phyloP scores from a whole-genome alignment of 108 stramenopile genomes.

The Asterionellopsis glacialis region DNA sequence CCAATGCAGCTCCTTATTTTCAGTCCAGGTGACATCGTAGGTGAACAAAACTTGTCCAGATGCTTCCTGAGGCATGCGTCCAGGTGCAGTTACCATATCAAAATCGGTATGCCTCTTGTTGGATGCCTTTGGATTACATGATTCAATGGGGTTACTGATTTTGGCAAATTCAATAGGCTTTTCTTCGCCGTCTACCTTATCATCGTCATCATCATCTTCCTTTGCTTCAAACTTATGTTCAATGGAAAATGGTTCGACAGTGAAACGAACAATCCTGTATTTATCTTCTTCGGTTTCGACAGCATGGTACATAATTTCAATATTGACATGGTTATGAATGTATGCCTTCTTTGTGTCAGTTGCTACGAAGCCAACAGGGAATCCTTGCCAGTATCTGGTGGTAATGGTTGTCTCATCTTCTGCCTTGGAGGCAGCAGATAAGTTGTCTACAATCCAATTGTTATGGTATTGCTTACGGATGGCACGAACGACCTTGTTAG shows the following conservation, averaged over 20 bases:
- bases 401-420: constrained; percentile 66
- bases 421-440: constrained; percentile 82
- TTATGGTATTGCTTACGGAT: constrained; percentile 94
- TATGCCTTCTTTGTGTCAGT: constrained; percentile 66
- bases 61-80: constrained; percentile 60
- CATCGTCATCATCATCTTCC: constrained; percentile 44
- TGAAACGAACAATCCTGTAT: constrained; percentile 90
- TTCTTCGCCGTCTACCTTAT: constrained; percentile 14
- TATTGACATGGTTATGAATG: constrained; percentile 94
- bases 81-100: constrained; percentile 72
- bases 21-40: constrained; percentile 92
- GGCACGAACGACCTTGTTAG: constrained; percentile 80
- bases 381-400: constrained; percentile 89
- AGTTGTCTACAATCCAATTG: constrained; percentile 98
- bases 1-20: constrained; percentile 81
- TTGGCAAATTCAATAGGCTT: constrained; percentile 28
- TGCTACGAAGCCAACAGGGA: constrained; percentile 89
- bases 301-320: constrained; percentile 90
- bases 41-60: constrained; percentile 87
- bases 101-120: constrained; percentile 53
- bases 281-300: constrained; percentile 73
- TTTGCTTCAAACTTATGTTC: constrained; percentile 81
- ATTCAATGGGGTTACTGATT: constrained; percentile 68
- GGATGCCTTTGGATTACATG: constrained; percentile 43
- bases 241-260: constrained; percentile 94